Percentiles rank a stretch among this genome's conserved stretches.
Evolutionary conservation across 352 stramenopile genomes (phyloP).

Genomic region (Pythium dissotocum): DNA sequence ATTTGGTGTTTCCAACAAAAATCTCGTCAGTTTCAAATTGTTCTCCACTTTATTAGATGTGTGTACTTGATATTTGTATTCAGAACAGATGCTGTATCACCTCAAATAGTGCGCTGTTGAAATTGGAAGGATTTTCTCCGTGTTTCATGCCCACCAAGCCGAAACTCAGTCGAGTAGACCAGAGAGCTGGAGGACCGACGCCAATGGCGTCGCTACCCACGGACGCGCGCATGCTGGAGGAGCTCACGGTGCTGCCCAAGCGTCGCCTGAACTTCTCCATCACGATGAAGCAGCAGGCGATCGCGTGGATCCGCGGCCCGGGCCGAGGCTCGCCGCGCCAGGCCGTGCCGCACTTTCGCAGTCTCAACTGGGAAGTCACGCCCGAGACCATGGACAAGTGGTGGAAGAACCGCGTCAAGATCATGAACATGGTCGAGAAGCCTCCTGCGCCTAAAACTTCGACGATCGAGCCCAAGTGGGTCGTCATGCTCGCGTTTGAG

Average conservation of each 20-base stretch:
- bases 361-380: conserved; percentile 31
- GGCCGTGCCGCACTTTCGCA: conserved; percentile 24
- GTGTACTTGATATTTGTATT: conserved; percentile 18
- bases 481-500: conserved; percentile 13
- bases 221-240: not conserved
- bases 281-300: conserved; percentile 30
- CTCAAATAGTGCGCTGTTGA: conserved; percentile 17
- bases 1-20: not conserved
- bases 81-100: not conserved
- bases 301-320: conserved; percentile 30
- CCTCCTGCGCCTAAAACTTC: not conserved
- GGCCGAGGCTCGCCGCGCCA: conserved; percentile 19
- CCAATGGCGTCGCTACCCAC: conserved; percentile 10
- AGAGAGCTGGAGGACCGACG: not conserved
- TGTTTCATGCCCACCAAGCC: conserved; percentile 3
- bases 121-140: conserved; percentile 8
- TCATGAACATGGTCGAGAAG: conserved; percentile 12
- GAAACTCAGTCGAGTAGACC: not conserved
- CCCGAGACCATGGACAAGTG: conserved; percentile 27
- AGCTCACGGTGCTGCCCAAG: conserved; percentile 17
- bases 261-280: conserved; percentile 25
- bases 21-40: conserved; percentile 10
- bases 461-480: not conserved
- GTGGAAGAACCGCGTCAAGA: conserved; percentile 30
- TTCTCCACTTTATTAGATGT: conserved; percentile 8